These are phyloP conservation scores for Magnolia changhungtana DNA, from an alignment of 164 flowering plant genomes.

Conservation along the genomic window DNA sequence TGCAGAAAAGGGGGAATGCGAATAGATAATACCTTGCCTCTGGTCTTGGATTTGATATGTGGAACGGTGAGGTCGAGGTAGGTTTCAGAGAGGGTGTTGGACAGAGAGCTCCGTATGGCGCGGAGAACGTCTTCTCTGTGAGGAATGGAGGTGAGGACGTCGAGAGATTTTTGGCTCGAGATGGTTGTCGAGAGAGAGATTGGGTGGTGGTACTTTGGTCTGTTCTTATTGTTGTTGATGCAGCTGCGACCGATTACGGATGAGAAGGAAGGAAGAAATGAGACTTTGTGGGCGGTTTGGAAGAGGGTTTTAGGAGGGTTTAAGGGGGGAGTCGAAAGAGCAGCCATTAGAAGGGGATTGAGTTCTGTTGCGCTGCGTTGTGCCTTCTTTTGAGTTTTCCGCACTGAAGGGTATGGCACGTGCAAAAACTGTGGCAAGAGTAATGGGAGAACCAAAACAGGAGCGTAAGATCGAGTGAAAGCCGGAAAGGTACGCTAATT, in stretches of 20 bases:
- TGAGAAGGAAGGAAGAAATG: slow-evolving; percentile 3
- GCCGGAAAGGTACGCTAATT: too few species aligned
- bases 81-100: slow-evolving; percentile 77
- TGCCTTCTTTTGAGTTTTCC: too few species aligned
- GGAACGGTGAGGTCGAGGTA: slow-evolving; percentile 72
- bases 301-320: slow-evolving; percentile 20
- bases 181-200: background rate
- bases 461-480: too few species aligned
- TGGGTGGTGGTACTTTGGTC: background rate
- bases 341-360: background rate
- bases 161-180: background rate
- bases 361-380: too few species aligned
- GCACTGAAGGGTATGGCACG: background rate
- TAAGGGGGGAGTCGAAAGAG: background rate
- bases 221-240: background rate
- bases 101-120: slow-evolving; percentile 34
- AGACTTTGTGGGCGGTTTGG: background rate
- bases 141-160: background rate
- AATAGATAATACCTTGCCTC: slow-evolving; percentile 74
- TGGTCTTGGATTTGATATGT: slow-evolving; percentile 60
- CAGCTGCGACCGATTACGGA: background rate
- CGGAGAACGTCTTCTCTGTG: slow-evolving; percentile 43
- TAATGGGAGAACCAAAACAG: too few species aligned
- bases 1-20: background rate
- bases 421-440: too few species aligned